phyloP scores from a whole-genome alignment of 805 yeast species.

The Blastobotrys chiropterorum region DNA sequence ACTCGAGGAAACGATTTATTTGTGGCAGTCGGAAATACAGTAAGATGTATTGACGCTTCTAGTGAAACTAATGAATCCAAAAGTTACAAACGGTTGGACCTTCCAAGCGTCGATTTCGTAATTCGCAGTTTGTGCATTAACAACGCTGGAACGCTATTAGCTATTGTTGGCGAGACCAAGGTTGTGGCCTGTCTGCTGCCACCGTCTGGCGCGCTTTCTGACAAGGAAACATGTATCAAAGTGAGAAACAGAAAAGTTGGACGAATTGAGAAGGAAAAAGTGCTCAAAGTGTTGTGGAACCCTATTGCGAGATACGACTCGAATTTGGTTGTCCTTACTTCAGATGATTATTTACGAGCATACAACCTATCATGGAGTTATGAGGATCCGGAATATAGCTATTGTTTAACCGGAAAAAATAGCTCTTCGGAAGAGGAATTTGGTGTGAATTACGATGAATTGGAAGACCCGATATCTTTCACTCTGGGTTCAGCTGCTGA shows the following conservation, averaged over 20 bases:
- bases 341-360: constrained; percentile 29
- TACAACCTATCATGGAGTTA: constrained; percentile 33
- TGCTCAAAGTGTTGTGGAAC: constrained; percentile 41
- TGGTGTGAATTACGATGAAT: constrained; percentile 12
- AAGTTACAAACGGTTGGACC: constrained; percentile 18
- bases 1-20: constrained; percentile 27
- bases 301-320: constrained; percentile 39
- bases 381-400: constrained; percentile 21
- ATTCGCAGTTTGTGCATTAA: constrained; percentile 36
- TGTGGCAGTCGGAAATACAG: constrained; percentile 30
- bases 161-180: constrained; percentile 32
- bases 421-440: neutral
- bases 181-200: constrained; percentile 34
- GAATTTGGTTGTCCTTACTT: constrained; percentile 38
- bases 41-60: constrained; percentile 28
- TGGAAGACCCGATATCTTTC: constrained; percentile 34
- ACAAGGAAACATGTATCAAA: constrained; percentile 14
- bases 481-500: constrained; percentile 38
- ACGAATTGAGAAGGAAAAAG: constrained; percentile 17
- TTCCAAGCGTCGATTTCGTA: constrained; percentile 25
- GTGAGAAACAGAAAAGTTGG: constrained; percentile 22
- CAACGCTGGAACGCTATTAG: constrained; percentile 38
- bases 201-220: constrained; percentile 9
- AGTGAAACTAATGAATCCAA: neutral
- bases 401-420: neutral